These are phyloP conservation scores for Glomus cerebriforme DNA, from an alignment of 192 early-diverging fungal genomes.

Conservation along the genomic window DNA sequence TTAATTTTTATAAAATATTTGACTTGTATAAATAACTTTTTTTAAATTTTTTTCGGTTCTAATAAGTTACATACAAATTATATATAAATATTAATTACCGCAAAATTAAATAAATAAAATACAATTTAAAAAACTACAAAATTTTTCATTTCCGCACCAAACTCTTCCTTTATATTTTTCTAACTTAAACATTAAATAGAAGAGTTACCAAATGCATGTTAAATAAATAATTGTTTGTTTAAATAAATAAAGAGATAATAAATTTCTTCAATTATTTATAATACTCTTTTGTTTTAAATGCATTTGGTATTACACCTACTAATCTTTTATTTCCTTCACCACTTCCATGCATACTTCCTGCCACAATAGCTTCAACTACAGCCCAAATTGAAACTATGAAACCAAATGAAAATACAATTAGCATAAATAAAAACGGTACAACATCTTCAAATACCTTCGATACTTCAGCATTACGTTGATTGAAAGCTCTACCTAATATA, in stretches of 20 bases:
- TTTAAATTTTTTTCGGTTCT: no score
- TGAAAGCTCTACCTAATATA: slow-evolving; percentile 10
- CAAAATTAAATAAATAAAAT: no score
- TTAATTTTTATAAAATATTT: no score
- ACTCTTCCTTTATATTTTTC: no score
- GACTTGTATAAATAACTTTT: no score
- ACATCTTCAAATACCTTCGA: slow-evolving; percentile 29
- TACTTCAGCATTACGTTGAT: slow-evolving; percentile 24
- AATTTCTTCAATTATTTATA: neutral
- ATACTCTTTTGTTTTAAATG: slow-evolving; percentile 18
- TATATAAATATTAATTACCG: no score
- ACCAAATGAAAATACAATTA: slow-evolving; percentile 23
- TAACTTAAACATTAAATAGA: no score
- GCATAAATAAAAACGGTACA: slow-evolving; percentile 23
- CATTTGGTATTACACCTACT: slow-evolving; percentile 29
- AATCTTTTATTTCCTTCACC: slow-evolving; percentile 29
- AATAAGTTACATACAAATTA: no score
- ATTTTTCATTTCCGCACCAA: no score
- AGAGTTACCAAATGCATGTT: neutral
- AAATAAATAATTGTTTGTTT: neutral
- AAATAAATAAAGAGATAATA: neutral
- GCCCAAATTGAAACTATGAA: slow-evolving; percentile 28
- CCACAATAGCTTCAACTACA: slow-evolving; percentile 19
- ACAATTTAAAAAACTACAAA: no score
- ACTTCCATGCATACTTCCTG: slow-evolving; percentile 22